phyloP scores from a whole-genome alignment of 208 protist species.

The Trypanosomatidae sp. region DNA sequence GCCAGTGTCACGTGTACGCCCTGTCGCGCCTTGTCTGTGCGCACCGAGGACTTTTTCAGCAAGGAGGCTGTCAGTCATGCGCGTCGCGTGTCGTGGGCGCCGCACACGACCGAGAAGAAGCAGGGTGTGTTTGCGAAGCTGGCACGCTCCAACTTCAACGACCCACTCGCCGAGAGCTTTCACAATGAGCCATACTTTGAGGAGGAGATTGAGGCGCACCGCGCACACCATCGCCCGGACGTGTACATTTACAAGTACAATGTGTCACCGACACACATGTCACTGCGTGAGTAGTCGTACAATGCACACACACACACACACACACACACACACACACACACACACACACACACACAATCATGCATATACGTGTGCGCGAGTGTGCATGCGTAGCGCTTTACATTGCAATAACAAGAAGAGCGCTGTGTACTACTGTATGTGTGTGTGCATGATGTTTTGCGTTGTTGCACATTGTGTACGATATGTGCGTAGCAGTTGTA shows the following conservation, averaged over 20 bases:
- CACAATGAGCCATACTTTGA: conserved; percentile 70
- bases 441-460: too few species aligned
- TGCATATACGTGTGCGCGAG: too few species aligned
- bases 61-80: conserved; percentile 81
- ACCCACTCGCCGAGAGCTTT: conserved; percentile 53
- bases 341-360: too few species aligned
- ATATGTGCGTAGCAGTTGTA: too few species aligned
- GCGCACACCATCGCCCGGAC: conserved; percentile 62
- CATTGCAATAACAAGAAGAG: too few species aligned
- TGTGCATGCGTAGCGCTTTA: too few species aligned
- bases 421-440: too few species aligned
- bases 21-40: conserved; percentile 38
- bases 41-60: conserved; percentile 84
- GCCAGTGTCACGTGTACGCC: not conserved
- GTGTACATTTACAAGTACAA: conserved; percentile 88
- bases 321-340: too few species aligned
- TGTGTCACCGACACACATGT: conserved; percentile 77
- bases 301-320: too few species aligned
- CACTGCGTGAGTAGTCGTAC: conserved; percentile 68
- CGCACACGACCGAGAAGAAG: conserved; percentile 86
- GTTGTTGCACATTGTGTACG: too few species aligned
- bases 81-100: conserved; percentile 81
- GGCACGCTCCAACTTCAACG: conserved; percentile 80
- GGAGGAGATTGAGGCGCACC: conserved; percentile 83
- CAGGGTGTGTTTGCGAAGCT: conserved; percentile 78